Conservation (phyloP, 2,329 filamentous ascomycete genomes). For the Verticillium klebahnii region DNA sequence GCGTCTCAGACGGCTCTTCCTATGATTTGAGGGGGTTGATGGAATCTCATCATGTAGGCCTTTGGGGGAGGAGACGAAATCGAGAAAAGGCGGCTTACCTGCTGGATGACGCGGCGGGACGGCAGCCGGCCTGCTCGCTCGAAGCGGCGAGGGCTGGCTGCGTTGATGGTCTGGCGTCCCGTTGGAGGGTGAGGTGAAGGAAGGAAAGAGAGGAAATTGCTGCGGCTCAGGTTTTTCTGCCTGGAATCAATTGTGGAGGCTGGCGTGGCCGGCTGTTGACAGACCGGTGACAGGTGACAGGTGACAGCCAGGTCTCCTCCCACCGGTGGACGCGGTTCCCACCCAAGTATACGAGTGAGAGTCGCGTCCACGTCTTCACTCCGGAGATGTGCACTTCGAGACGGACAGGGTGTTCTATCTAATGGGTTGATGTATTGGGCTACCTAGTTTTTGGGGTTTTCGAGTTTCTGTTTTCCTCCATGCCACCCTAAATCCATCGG, state of each 20-base stretch:
- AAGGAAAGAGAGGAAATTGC: constrained; percentile 1
- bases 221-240: background rate
- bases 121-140: background rate
- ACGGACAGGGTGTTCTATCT: background rate
- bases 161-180: no score
- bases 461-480: background rate
- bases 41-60: constrained; percentile 32
- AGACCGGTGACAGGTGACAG: background rate
- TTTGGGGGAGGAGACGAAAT: background rate
- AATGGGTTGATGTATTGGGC: background rate
- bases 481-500: background rate
- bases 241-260: background rate
- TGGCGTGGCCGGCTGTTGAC: background rate
- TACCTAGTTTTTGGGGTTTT: background rate
- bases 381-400: background rate
- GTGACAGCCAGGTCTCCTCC: background rate
- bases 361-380: no score
- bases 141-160: no score
- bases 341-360: no score
- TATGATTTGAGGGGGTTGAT: constrained; percentile 34
- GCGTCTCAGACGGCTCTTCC: constrained; percentile 45
- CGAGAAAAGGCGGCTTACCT: background rate
- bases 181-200: background rate
- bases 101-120: background rate
- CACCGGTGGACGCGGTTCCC: background rate